These are phyloP conservation scores for Scenedesmus sp. DNA, from an alignment of 163 green algal genomes.

Conservation along the genomic window DNA sequence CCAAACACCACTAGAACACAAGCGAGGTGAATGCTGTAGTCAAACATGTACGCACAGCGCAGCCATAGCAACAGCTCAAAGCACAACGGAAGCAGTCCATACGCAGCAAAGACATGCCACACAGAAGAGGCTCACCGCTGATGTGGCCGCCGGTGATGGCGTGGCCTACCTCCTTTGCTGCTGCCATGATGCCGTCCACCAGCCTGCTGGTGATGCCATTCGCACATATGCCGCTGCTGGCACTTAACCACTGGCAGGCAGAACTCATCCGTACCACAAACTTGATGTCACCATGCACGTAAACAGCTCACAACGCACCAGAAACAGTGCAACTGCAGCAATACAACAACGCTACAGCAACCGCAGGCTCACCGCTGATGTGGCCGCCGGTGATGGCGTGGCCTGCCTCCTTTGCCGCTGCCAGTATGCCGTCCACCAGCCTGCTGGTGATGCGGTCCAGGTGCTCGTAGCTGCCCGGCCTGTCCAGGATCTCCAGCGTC, in stretches of 20 bases:
- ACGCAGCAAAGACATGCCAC: not conserved
- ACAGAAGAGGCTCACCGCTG: conserved; percentile 57
- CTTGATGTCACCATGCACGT: too few relatives aligned
- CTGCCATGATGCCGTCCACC: conserved; percentile 93
- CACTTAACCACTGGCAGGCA: too few relatives aligned
- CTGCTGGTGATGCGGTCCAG: conserved; percentile 86
- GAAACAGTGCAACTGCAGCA: not conserved
- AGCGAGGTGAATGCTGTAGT: not conserved
- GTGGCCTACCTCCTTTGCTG: conserved; percentile 89
- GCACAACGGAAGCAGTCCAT: not conserved
- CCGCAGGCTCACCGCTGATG: conserved; percentile 79
- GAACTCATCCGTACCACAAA: too few relatives aligned
- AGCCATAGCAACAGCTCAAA: not conserved
- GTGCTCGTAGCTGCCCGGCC: conserved; percentile 95
- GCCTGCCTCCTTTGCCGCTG: conserved; percentile 86
- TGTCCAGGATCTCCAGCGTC: conserved; percentile 97
- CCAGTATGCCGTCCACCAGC: conserved; percentile 94
- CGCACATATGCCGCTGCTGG: too few relatives aligned
- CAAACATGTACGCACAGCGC: not conserved
- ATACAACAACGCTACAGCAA: not conserved
- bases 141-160: conserved; percentile 93
- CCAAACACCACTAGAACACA: not conserved
- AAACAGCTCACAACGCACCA: not conserved
- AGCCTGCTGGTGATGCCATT: conserved; percentile 78
- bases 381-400: conserved; percentile 90